A percentile compares a stretch with the other conserved stretches of the same genome.
Conservation (phyloP, 2,329 filamentous ascomycete species). For the Macrophomina phaseolina region DNA sequence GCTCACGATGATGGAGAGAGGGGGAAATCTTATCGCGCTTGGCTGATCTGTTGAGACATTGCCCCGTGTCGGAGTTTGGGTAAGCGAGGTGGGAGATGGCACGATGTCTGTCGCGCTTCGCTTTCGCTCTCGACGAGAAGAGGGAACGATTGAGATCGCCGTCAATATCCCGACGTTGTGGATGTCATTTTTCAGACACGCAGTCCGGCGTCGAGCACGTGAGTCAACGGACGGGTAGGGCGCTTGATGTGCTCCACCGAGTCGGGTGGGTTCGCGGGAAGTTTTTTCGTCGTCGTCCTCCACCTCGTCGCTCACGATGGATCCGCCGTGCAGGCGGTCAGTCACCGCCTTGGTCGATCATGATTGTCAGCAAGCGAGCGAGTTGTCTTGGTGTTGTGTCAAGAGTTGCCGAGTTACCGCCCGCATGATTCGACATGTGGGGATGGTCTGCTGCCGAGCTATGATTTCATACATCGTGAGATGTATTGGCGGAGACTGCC, state of each 20-base stretch:
- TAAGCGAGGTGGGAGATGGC: slow-evolving; percentile 19
- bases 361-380: slow-evolving; percentile 21
- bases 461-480: slow-evolving; percentile 26
- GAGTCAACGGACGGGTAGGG: slow-evolving; percentile 9
- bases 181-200: background rate
- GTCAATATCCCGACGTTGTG: slow-evolving; percentile 13
- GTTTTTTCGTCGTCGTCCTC: background rate
- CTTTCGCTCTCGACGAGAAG: slow-evolving; percentile 3
- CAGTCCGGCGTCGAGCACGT: background rate
- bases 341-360: slow-evolving; percentile 22
- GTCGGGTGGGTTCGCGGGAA: background rate
- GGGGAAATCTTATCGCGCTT: slow-evolving; percentile 17
- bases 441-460: background rate
- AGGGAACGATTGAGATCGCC: slow-evolving; percentile 17
- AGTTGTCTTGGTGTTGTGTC: slow-evolving; percentile 17
- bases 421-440: slow-evolving; percentile 18
- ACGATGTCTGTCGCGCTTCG: slow-evolving; percentile 13
- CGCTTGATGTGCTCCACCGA: background rate
- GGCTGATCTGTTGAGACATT: slow-evolving; percentile 21
- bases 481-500: slow-evolving; percentile 13
- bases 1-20: slow-evolving; percentile 1
- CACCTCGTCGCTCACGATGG: background rate
- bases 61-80: slow-evolving; percentile 10
- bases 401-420: slow-evolving; percentile 7
- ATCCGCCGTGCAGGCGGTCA: slow-evolving; percentile 21